Evolutionary conservation across 345 rosid genomes (phyloP), one percentile per base, ranked within the genome.

Genomic region (Eucalyptus guilfoylei): DNA sequence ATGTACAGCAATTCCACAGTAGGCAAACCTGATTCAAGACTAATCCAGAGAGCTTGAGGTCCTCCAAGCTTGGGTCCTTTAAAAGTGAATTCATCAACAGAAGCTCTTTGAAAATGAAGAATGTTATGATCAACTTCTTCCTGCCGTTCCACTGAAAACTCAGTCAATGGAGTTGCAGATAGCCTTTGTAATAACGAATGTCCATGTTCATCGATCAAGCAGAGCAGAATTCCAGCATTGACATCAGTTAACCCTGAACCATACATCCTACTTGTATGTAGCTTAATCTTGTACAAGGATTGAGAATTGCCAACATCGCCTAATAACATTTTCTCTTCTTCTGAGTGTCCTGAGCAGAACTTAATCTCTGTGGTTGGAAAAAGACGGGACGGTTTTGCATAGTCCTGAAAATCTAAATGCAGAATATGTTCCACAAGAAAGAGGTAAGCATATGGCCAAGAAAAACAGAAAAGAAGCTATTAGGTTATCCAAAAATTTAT

Each of bases 11-110:
- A 40, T 49, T 16, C 42, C 44, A 14, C 21, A 45, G 80, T 37
- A 88, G 76, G 88, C 97, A 88, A 89, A 97, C 99, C 98, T 93
- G 99, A 94, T 89, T 95, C 96, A 69, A 95, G 88, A 90, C 99
- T 85, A 88, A 96, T 90, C 99, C 99, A 97, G 87, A 97, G 89
- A 89, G 98, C 97, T 93, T 90, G 93, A 90, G 96, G 90, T 86
- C 89, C 90, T 52, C 92, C 93, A 11, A 96, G 90, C 89, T 89
- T 87, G 0, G 97, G 94, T 52, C 97, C 99, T 92, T 90, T 81
- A 49, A 97, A 96, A 26, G 89, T 85, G 93, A 96, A 95, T 76
- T 95, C 97, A 90, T 97, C 98, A 88, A 92, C 91, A 47, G 95
- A 95, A 48, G 96, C 99, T 91, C 95, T 95, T 94, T 96, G 97